Conservation (phyloP, 2,329 filamentous ascomycete species). For the Fusarium kyushuense region DNA sequence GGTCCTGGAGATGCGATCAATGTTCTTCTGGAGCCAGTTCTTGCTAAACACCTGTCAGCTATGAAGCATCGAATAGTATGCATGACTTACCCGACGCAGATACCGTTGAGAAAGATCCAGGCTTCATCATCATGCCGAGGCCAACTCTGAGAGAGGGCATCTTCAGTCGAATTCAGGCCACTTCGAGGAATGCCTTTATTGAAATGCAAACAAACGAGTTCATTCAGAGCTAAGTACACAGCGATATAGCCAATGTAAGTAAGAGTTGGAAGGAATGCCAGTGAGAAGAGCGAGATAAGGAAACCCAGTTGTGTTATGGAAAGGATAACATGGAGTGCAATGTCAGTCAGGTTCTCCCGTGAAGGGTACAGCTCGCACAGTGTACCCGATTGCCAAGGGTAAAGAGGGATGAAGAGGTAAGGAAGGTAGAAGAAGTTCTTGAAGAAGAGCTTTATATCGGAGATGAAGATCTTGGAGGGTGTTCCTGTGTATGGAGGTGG, state of each 20-base stretch:
- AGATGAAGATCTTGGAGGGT: constrained; percentile 11
- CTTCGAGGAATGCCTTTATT: constrained; percentile 17
- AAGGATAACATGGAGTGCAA: constrained; percentile 15
- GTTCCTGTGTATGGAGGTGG: constrained; percentile 30
- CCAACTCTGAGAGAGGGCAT: constrained; percentile 17
- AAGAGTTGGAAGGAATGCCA: background rate
- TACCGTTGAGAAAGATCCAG: constrained; percentile 39
- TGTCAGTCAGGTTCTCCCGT: constrained; percentile 10
- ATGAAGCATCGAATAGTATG: accelerated
- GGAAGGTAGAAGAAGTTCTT: constrained; percentile 15
- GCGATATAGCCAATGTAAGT: constrained; percentile 11
- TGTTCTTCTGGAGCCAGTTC: constrained; percentile 35
- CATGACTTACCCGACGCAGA: constrained; percentile 23
- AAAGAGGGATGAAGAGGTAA: constrained; percentile 15
- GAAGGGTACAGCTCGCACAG: constrained; percentile 25
- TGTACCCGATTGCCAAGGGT: constrained; percentile 2
- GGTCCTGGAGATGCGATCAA: constrained; percentile 27
- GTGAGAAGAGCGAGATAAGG: constrained; percentile 9
- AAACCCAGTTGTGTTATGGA: constrained; percentile 10
- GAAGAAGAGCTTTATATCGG: constrained; percentile 22
- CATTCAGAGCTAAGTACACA: background rate
- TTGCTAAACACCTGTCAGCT: background rate
- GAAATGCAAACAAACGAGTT: constrained; percentile 24
- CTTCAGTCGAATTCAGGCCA: constrained; percentile 22
- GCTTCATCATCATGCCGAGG: constrained; percentile 22